phyloP scores from a whole-genome alignment of 1,284 basidiomycete species.

The Omphalotus olearius region DNA sequence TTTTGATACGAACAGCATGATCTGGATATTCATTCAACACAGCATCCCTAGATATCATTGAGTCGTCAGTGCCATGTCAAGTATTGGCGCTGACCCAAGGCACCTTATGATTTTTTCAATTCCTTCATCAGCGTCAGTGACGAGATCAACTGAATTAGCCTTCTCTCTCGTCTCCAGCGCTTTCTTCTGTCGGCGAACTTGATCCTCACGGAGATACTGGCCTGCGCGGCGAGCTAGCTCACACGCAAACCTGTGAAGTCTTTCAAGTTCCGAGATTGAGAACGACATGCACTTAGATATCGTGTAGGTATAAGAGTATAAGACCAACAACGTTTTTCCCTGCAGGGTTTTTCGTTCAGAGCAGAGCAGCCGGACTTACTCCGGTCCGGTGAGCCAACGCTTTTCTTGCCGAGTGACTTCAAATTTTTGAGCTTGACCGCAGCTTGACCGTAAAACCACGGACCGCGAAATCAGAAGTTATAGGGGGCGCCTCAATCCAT shows the following conservation, averaged over 20 bases:
- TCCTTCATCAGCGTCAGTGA: conserved; percentile 21
- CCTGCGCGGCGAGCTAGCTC: conserved; percentile 19
- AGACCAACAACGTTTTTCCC: too few relatives aligned
- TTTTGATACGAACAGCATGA: conserved; percentile 17
- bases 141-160: conserved; percentile 23
- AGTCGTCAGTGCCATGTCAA: not conserved
- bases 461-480: too few relatives aligned
- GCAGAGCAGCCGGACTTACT: too few relatives aligned
- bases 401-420: too few relatives aligned
- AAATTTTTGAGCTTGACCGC: too few relatives aligned
- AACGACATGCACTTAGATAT: not conserved
- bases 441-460: too few relatives aligned
- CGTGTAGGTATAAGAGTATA: too few relatives aligned
- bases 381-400: too few relatives aligned
- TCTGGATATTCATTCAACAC: conserved; percentile 19
- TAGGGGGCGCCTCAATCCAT: too few relatives aligned
- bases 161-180: conserved; percentile 19
- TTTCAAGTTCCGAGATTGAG: conserved; percentile 17
- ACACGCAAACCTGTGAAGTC: too few relatives aligned
- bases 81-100: not conserved
- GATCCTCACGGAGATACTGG: conserved; percentile 19
- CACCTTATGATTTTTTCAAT: conserved; percentile 22
- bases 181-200: conserved; percentile 17
- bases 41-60: conserved; percentile 11
- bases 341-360: too few relatives aligned